Evolutionary conservation across 2,329 filamentous ascomycete genomes (phyloP).

Genomic region (Xylogone sp.): DNA sequence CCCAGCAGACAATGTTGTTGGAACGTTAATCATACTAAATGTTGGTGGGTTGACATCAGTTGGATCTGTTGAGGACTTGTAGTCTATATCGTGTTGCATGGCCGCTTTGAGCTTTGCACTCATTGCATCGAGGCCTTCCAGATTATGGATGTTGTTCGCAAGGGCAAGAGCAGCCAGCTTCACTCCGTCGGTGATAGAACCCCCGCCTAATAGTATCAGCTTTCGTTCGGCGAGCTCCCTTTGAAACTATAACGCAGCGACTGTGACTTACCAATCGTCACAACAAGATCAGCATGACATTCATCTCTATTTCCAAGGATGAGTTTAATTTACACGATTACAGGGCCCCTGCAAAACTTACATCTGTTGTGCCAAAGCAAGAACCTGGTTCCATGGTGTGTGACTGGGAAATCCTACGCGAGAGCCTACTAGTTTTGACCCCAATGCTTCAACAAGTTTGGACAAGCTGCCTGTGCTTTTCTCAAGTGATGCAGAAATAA

Average conservation of each 20-base stretch:
- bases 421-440: not conserved
- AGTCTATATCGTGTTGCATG: not conserved
- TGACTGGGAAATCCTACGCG: not conserved
- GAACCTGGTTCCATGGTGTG: not conserved
- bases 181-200: constrained; percentile 17
- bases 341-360: not conserved
- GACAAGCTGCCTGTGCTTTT: not conserved
- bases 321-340: not conserved
- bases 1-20: constrained; percentile 33
- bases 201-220: constrained; percentile 20
- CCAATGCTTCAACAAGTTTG: not conserved
- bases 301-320: not conserved
- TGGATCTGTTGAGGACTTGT: constrained; percentile 1
- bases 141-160: constrained; percentile 10
- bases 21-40: constrained; percentile 30
- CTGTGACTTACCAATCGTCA: not conserved
- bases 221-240: not conserved
- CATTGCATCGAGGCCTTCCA: constrained; percentile 10
- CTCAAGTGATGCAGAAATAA: not conserved
- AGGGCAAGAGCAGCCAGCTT: constrained; percentile 14
- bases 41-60: constrained; percentile 14
- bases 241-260: not conserved
- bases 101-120: constrained; percentile 6
- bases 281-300: not conserved
- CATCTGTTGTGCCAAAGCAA: not conserved